Evolutionary conservation across 2,329 filamentous ascomycete genomes (phyloP).

Genomic region (Gaeumannomyces sp.): DNA sequence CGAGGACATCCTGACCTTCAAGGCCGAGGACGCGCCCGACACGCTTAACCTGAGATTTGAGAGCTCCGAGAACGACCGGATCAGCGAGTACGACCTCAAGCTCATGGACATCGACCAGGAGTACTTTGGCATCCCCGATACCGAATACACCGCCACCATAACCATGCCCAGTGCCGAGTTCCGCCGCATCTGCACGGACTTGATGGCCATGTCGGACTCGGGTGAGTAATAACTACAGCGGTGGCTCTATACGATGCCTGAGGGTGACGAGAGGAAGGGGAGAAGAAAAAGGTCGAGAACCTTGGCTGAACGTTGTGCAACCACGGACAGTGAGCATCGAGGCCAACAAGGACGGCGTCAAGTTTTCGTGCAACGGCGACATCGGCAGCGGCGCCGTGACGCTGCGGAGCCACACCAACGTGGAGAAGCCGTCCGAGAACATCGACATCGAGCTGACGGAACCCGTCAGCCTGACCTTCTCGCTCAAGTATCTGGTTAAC

Average conservation of each 20-base stretch:
- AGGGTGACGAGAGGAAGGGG: not conserved
- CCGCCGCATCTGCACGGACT: slow-evolving; percentile 87
- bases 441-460: slow-evolving; percentile 88
- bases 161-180: slow-evolving; percentile 86
- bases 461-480: slow-evolving; percentile 92
- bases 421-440: slow-evolving; percentile 82
- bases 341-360: slow-evolving; percentile 93
- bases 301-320: not conserved
- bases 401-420: slow-evolving; percentile 77
- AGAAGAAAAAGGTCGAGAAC: not conserved
- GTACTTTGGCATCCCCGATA: slow-evolving; percentile 96
- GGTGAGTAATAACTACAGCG: slow-evolving; percentile 51
- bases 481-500: slow-evolving; percentile 98
- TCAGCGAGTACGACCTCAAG: slow-evolving; percentile 99
- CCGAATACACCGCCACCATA: slow-evolving; percentile 93
- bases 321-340: slow-evolving; percentile 73
- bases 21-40: slow-evolving; percentile 95
- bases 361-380: slow-evolving; percentile 88
- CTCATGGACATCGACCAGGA: slow-evolving; percentile 99
- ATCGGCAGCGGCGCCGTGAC: slow-evolving; percentile 95
- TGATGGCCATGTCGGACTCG: slow-evolving; percentile 89
- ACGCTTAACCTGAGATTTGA: slow-evolving; percentile 95
- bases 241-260: not conserved
- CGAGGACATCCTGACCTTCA: slow-evolving; percentile 91
- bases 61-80: slow-evolving; percentile 76